Evolutionary conservation across 2,329 filamentous ascomycete species (phyloP).

Genomic region (Colletotrichum graminicola): DNA sequence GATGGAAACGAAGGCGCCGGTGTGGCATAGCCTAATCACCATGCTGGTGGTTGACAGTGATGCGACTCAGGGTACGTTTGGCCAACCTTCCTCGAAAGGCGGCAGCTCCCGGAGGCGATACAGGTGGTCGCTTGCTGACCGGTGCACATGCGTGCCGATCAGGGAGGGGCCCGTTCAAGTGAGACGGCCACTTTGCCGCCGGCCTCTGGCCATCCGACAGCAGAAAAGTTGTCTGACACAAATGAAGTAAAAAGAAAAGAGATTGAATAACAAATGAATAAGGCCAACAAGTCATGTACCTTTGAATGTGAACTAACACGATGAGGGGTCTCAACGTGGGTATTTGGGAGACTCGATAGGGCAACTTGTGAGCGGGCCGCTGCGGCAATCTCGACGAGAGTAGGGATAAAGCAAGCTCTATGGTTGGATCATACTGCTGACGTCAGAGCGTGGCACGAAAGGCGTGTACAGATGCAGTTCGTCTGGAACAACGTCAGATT

Average conservation of each 20-base stretch:
- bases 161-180: neutral
- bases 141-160: conserved; percentile 10
- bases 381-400: neutral
- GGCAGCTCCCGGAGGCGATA: conserved; percentile 16
- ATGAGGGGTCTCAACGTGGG: neutral
- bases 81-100: neutral
- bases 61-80: neutral
- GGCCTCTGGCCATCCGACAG: neutral
- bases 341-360: neutral
- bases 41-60: neutral
- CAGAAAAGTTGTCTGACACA: neutral
- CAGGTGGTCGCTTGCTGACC: conserved; percentile 26
- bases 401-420: conserved; percentile 2
- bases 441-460: neutral
- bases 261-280: neutral
- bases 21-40: neutral
- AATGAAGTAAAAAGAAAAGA: neutral
- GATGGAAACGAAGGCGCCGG: conserved; percentile 8
- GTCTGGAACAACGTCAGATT: conserved; percentile 17
- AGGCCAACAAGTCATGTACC: conserved; percentile 21
- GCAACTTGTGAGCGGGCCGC: conserved; percentile 1
- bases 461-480: conserved; percentile 15
- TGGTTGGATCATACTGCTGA: conserved; percentile 8
- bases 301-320: neutral
- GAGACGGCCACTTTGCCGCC: conserved; percentile 18